A percentile compares a stretch with the other conserved stretches of the same genome.
Conservation (phyloP, 2,329 filamentous ascomycete genomes). For the Xylaria polymorpha region DNA sequence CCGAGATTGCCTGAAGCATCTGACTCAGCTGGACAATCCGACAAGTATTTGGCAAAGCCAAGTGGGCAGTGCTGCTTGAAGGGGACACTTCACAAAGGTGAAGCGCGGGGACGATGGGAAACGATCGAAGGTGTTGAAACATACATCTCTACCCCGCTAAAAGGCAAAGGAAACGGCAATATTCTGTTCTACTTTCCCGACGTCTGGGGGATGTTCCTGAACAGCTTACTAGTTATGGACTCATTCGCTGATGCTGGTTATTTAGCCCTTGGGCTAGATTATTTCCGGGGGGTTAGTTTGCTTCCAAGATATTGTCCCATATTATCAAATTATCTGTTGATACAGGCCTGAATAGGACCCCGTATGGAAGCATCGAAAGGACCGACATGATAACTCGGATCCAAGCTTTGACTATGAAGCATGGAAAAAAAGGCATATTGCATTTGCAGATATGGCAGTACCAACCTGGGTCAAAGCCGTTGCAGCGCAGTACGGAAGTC, state of each 20-base stretch:
- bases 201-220: not conserved
- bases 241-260: conserved; percentile 1
- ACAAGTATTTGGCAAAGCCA: conserved; percentile 1
- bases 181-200: conserved; percentile 19
- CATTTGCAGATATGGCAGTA: conserved; percentile 57
- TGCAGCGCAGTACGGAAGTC: conserved; percentile 49
- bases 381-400: conserved; percentile 47
- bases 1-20: not conserved
- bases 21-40: not conserved
- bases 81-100: conserved; percentile 45
- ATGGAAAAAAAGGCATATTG: conserved; percentile 60
- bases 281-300: conserved; percentile 1
- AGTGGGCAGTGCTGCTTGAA: conserved; percentile 39
- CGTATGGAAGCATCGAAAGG: conserved; percentile 55
- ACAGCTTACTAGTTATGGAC: not conserved
- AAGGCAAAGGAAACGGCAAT: conserved; percentile 47
- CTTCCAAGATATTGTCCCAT: not conserved
- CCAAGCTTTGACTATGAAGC: conserved; percentile 60
- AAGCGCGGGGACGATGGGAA: conserved; percentile 41
- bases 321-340: not conserved
- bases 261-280: conserved; percentile 1
- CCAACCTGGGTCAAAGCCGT: conserved; percentile 55
- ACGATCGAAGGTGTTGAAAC: conserved; percentile 44
- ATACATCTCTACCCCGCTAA: conserved; percentile 43
- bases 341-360: conserved; percentile 51